Evolutionary conservation across 2,329 filamentous ascomycete species (phyloP), one percentile per base, ranked within the genome.

Genomic region (Colletotrichum sp.): DNA sequence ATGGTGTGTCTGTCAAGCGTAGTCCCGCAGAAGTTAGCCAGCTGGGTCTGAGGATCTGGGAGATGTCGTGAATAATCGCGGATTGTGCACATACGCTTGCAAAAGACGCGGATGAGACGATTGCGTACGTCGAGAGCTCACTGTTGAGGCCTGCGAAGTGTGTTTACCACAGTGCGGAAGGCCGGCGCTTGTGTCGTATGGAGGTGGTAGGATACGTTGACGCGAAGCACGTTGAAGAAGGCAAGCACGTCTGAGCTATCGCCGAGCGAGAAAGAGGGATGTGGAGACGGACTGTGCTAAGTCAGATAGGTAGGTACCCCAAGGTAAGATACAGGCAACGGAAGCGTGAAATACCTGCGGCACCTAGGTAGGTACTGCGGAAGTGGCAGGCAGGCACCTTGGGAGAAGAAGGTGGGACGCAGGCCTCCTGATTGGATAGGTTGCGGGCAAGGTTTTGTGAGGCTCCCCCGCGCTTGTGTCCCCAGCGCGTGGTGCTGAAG

Each of bases 1-100:
- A 91, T 92, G 44, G 72, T 85, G 78, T 70, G 64, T 63, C 27
- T 77, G 55, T 61, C 25, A n/a, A n/a, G 29, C 25, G 29, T 16
- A 30, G 36, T 16, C 11, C 16, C 27, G 32, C 19, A 36, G n/a
- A 63, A 49, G 69, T 75, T n/a, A 75, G 72, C 69, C 22, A 52
- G 30, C 29, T 52, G 22, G 25, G 4, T 67, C 39, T 36, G 30
- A 32, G 25, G 27, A 16, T 32, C 12, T 27, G 52, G 34, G 64
- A 16, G 15, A 36, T 32, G 59, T 27, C 32, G 29, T 22, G 22
- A 34, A 22, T n/a, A 22, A 36, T 36, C 30, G 59, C 59, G 59
- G 11, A 63, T 19, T 29, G n/a, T 29, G 16, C 15, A 66, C 63
- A 25, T 66, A 66, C 63, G 27, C n/a, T 52, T 52, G 63, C 49